Conservation (phyloP, 2,329 filamentous ascomycete species). For the Xylaria arbuscula region DNA sequence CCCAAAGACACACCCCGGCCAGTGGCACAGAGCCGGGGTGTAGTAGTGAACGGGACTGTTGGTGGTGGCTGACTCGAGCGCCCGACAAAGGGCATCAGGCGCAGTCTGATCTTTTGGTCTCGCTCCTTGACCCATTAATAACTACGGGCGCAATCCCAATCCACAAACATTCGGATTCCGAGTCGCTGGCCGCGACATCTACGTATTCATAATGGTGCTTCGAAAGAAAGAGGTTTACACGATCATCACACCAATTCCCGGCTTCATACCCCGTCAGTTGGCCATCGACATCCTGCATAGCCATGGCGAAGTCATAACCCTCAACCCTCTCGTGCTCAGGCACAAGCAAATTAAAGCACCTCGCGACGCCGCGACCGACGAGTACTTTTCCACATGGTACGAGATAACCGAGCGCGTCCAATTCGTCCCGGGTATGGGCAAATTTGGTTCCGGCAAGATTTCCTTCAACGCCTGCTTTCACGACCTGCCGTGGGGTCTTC, state of each 20-base stretch:
- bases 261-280: constrained; percentile 76
- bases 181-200: constrained; percentile 15
- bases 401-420: constrained; percentile 77
- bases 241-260: constrained; percentile 75
- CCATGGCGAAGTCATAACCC: constrained; percentile 75
- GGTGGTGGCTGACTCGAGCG: constrained; percentile 15
- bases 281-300: constrained; percentile 78
- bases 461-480: constrained; percentile 78
- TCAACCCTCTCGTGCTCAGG: constrained; percentile 74
- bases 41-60: neutral
- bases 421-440: constrained; percentile 73
- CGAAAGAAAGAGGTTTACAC: constrained; percentile 74
- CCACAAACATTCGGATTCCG: neutral
- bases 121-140: constrained; percentile 5
- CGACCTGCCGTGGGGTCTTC: constrained; percentile 76
- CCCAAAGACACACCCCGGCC: constrained; percentile 27
- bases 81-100: constrained; percentile 10
- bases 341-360: constrained; percentile 74
- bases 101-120: constrained; percentile 9
- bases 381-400: constrained; percentile 80
- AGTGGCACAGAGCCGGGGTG: constrained; percentile 13
- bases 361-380: constrained; percentile 73
- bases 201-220: constrained; percentile 56
- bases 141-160: constrained; percentile 3
- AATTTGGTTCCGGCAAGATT: constrained; percentile 72